These are phyloP conservation scores for Aurantiochytrium sp. DNA, from an alignment of 108 stramenopile genomes.

Conservation along the genomic window DNA sequence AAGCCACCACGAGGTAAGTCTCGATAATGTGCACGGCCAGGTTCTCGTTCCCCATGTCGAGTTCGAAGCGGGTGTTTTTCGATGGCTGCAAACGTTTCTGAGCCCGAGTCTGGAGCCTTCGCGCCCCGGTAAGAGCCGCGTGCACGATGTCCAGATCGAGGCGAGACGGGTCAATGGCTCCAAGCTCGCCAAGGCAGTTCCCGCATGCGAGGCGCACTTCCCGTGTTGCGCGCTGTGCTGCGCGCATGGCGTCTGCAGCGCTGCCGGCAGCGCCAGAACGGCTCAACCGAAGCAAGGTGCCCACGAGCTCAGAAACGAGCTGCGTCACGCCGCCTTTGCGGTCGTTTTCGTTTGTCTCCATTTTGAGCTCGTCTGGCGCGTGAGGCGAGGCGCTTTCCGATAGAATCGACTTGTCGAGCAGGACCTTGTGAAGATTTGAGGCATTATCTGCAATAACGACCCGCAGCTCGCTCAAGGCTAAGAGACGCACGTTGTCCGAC, in stretches of 20 bases:
- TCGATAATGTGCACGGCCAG: background rate
- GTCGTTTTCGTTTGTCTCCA: background rate
- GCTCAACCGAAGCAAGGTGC: background rate
- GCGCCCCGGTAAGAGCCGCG: background rate
- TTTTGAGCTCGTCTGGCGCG: background rate
- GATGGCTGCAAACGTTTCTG: too few relatives aligned
- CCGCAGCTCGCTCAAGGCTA: background rate
- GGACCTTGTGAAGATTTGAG: background rate
- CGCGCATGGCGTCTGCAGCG: background rate
- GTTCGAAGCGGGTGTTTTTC: background rate
- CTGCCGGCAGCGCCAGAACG: background rate
- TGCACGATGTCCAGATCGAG: constrained; percentile 1
- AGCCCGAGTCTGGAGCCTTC: too few relatives aligned
- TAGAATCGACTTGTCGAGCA: background rate
- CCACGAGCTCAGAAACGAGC: background rate
- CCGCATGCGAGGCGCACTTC: background rate
- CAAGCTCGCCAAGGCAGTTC: constrained; percentile 36
- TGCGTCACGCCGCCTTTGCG: background rate
- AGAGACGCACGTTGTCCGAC: background rate
- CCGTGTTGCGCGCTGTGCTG: background rate
- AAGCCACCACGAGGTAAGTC: background rate
- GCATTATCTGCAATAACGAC: background rate
- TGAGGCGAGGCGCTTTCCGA: background rate
- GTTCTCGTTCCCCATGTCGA: background rate
- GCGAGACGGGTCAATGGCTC: constrained; percentile 39